Evolutionary conservation across 495 filamentous ascomycete species (phyloP).

Genomic region (Recurvomyces mirabilis): DNA sequence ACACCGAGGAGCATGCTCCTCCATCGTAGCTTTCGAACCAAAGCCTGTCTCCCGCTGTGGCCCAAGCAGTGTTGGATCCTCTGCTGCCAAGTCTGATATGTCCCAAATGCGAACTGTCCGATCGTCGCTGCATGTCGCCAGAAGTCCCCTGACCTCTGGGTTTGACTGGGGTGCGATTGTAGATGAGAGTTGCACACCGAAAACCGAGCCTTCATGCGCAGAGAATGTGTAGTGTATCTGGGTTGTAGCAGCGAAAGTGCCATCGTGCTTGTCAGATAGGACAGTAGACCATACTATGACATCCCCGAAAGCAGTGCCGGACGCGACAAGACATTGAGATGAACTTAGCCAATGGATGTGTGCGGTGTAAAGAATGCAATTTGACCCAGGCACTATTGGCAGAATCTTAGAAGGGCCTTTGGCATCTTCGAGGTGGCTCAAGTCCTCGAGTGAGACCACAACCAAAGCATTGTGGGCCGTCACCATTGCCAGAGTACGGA

Average conservation of each 20-base stretch:
- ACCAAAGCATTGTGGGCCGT: constrained; percentile 78
- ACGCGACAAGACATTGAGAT: constrained; percentile 58
- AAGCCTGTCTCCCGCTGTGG: constrained; percentile 8
- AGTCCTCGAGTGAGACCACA: too few relatives aligned
- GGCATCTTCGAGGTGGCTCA: background rate
- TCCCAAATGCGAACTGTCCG: constrained; percentile 86
- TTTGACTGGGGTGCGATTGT: constrained; percentile 34
- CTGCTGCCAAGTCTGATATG: constrained; percentile 43
- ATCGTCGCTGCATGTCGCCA: constrained; percentile 94
- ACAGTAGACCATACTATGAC: constrained; percentile 76
- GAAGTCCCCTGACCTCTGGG: constrained; percentile 38
- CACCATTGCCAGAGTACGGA: constrained; percentile 38
- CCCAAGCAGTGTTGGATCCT: constrained; percentile 10
- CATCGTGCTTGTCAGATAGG: background rate
- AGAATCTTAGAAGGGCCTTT: background rate
- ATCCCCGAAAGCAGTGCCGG: constrained; percentile 88
- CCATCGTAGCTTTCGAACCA: constrained; percentile 23
- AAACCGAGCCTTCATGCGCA: constrained; percentile 90
- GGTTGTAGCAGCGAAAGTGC: constrained; percentile 20
- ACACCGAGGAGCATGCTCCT: constrained; percentile 12
- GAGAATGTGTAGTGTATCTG: constrained; percentile 58
- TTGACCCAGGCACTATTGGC: constrained; percentile 53
- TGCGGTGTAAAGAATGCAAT: constrained; percentile 81
- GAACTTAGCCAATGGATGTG: constrained; percentile 49
- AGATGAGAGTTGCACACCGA: constrained; percentile 69